Conservation (phyloP, 2,329 filamentous ascomycete species). For the Helotiales sp. region DNA sequence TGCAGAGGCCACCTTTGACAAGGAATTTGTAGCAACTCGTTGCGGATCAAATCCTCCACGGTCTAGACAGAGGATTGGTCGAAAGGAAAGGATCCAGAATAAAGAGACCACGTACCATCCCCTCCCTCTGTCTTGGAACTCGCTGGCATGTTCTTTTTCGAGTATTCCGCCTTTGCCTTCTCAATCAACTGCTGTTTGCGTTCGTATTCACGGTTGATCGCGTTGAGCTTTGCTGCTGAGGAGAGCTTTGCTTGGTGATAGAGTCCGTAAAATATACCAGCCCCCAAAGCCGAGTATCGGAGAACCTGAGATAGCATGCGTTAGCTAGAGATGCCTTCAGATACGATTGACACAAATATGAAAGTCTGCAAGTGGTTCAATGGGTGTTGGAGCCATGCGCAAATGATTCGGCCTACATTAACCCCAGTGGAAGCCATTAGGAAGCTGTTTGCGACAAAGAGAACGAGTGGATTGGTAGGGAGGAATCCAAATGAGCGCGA, state of each 20-base stretch:
- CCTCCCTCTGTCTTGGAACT: conserved; percentile 38
- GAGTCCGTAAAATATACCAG: conserved; percentile 94
- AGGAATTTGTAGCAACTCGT: neutral
- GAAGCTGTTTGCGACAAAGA: conserved; percentile 13
- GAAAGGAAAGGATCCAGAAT: neutral
- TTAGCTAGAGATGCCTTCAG: neutral
- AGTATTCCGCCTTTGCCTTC: conserved; percentile 88
- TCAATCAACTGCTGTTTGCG: conserved; percentile 90
- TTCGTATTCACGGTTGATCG: conserved; percentile 79
- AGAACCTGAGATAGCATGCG: conserved; percentile 66
- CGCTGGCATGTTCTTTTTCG: conserved; percentile 67
- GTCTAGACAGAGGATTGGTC: too few species aligned
- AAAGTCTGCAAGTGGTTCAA: neutral
- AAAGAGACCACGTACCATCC: conserved; percentile 35
- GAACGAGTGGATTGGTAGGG: conserved; percentile 14
- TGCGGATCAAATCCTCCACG: neutral
- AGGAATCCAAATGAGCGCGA: conserved; percentile 12
- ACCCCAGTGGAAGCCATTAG: conserved; percentile 47
- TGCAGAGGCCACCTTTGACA: neutral
- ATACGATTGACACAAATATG: neutral
- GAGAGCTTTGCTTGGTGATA: conserved; percentile 85
- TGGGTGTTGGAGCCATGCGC: conserved; percentile 6
- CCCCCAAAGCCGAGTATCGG: conserved; percentile 90
- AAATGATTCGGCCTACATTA: conserved; percentile 46
- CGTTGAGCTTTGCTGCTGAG: conserved; percentile 66